Base-by-base conservation (phyloP, 192 early-diverging fungal genomes). In the Umbelopsis isabellina region DNA sequence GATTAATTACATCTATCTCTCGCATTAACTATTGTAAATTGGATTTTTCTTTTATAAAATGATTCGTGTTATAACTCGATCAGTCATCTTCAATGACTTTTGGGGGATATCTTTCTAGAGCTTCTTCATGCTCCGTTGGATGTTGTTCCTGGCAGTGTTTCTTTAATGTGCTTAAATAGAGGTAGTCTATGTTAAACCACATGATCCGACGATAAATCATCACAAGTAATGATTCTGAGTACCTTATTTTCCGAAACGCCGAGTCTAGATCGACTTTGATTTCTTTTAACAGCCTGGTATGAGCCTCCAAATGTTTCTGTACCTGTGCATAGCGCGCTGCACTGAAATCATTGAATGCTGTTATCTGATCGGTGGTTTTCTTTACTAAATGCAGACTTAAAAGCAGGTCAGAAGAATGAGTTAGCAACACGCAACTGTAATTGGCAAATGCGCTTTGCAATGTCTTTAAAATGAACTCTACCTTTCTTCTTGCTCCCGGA, bases 181-280 rank as follows among this genome's bases (percentile, higher is more conserved):
- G 37, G 30, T 25, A 35, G 21, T 12, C 2, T 35, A 33, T 61
- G 27, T 27, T 61, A 33, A 25, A 21, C 20, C 2, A 23, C 2
- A 46, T 12, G 27, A 46, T 51, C 30, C 27, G 25, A 30, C 7
- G 11, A 50, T 25, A 27, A 21, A 4, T 8, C 18, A 48, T 15
- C 7, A 41, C 8, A 23, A 20, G 18, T 27, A 2, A 13, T 30
- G 4, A 1, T 22, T 3, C 13, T 37, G 0, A 21, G 20, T 80
- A 87, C 82, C 84, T 68, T 49, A 90, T 75, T 58, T 85, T 84
- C 44, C 70, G 77, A 72, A 88, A 90, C 8, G 88, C 84, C 35
- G 65, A 72, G 48, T 90, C 84, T 13, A 90, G 64, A 73, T 90
- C 88, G 1, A 69, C 48, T 65, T 86, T 85, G 16, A 90, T 80